Evolutionary conservation across 768 basidiomycete genomes (phyloP).

Genomic region (Tulasnella sp.): DNA sequence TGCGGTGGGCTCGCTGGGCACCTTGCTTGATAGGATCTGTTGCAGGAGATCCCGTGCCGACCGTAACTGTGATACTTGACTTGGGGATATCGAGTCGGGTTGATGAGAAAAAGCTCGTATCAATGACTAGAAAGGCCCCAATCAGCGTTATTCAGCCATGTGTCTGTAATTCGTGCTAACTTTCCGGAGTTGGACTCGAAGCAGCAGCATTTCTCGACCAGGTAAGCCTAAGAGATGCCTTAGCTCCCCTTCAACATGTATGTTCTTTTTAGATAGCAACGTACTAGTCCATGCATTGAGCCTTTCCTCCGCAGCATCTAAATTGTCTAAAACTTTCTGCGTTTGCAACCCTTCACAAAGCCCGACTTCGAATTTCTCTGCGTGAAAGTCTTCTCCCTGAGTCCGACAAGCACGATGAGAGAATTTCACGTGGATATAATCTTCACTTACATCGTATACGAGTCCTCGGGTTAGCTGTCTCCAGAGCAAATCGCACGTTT

Average conservation of each 20-base stretch:
- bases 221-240: constrained; percentile 10
- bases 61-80: background rate
- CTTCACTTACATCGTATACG: constrained; percentile 57
- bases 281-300: constrained; percentile 26
- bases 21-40: background rate
- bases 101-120: constrained; percentile 15
- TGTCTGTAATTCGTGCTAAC: constrained; percentile 14
- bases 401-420: constrained; percentile 8
- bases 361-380: constrained; percentile 76
- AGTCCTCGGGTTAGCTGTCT: constrained; percentile 65
- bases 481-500: constrained; percentile 75
- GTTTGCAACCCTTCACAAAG: constrained; percentile 54
- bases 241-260: background rate
- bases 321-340: constrained; percentile 36
- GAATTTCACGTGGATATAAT: background rate
- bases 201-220: constrained; percentile 16
- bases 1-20: background rate
- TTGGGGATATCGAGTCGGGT: background rate
- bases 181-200: constrained; percentile 19
- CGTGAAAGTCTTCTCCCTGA: constrained; percentile 80
- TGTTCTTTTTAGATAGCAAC: background rate
- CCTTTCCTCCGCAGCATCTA: constrained; percentile 57
- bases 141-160: background rate
- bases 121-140: constrained; percentile 7
- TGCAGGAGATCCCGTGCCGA: background rate